Percentiles rank a stretch among this genome's conserved stretches.
phyloP scores from a whole-genome alignment of 345 rosid genomes.

The Ricinus communis region DNA sequence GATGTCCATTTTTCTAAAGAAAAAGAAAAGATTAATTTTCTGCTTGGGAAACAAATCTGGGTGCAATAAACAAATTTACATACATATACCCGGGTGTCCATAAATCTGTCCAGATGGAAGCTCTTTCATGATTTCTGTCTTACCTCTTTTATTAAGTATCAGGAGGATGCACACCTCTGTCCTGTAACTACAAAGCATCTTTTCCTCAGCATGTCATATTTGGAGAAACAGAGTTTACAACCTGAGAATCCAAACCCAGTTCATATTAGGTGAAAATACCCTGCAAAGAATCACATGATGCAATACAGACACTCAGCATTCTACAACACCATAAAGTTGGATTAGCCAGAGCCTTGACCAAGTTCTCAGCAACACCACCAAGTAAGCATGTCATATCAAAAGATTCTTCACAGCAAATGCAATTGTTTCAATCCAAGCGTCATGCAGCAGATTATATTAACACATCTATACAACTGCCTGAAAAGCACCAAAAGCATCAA shows the following conservation, averaged over 20 bases:
- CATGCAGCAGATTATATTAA: not conserved
- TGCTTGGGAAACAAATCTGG: slow-evolving; percentile 11
- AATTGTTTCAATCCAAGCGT: not conserved
- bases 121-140: slow-evolving; percentile 7
- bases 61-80: slow-evolving; percentile 30
- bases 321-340: not conserved
- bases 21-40: not conserved
- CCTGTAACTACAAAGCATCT: slow-evolving; percentile 22
- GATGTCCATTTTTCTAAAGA: no score
- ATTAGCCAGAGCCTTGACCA: not conserved
- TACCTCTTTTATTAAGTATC: slow-evolving; percentile 19
- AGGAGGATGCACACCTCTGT: not conserved
- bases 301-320: not conserved
- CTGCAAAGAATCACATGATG: no score
- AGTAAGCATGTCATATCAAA: not conserved
- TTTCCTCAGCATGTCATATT: slow-evolving; percentile 47
- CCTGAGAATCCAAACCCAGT: slow-evolving; percentile 26
- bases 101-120: slow-evolving; percentile 20
- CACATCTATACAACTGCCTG: no score
- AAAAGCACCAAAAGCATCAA: no score
- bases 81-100: slow-evolving; percentile 8
- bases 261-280: not conserved
- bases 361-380: not conserved
- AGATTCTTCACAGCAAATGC: not conserved
- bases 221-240: slow-evolving; percentile 29